These are phyloP conservation scores for Hansfordia pulvinata DNA, from an alignment of 2,329 filamentous ascomycete genomes.

Conservation along the genomic window DNA sequence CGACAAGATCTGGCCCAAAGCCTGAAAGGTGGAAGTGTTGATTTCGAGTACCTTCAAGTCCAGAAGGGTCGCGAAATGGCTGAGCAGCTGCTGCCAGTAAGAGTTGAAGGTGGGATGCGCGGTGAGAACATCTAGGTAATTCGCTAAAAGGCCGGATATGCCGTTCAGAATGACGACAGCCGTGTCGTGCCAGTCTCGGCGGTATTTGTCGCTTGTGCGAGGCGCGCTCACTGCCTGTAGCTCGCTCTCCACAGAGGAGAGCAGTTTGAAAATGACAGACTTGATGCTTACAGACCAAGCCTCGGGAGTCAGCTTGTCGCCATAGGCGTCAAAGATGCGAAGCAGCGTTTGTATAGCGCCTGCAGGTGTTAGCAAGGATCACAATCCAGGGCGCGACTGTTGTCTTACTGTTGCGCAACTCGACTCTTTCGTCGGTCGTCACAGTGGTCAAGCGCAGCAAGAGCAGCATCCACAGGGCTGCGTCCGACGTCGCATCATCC, in stretches of 20 bases:
- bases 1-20: conserved; percentile 49
- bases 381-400: conserved; percentile 10
- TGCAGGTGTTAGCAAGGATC: conserved; percentile 21
- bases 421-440: conserved; percentile 56
- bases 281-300: conserved; percentile 78
- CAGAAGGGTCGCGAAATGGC: conserved; percentile 51
- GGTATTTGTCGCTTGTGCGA: conserved; percentile 24
- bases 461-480: conserved; percentile 68
- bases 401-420: conserved; percentile 58
- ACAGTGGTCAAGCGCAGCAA: conserved; percentile 58
- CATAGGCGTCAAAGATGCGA: conserved; percentile 84
- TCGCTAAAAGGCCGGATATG: conserved; percentile 58
- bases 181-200: conserved; percentile 57
- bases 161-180: conserved; percentile 62
- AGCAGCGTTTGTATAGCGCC: conserved; percentile 80
- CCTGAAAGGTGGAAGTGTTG: conserved; percentile 57
- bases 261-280: conserved; percentile 65
- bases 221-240: conserved; percentile 25
- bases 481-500: conserved; percentile 46
- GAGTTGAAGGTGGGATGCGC: conserved; percentile 51
- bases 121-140: conserved; percentile 62
- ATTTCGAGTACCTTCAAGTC: conserved; percentile 54
- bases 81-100: conserved; percentile 64
- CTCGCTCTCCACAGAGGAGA: conserved; percentile 54
- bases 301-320: conserved; percentile 61